Conservation (phyloP, 2,329 filamentous ascomycete genomes). For the Venturia pyrina region DNA sequence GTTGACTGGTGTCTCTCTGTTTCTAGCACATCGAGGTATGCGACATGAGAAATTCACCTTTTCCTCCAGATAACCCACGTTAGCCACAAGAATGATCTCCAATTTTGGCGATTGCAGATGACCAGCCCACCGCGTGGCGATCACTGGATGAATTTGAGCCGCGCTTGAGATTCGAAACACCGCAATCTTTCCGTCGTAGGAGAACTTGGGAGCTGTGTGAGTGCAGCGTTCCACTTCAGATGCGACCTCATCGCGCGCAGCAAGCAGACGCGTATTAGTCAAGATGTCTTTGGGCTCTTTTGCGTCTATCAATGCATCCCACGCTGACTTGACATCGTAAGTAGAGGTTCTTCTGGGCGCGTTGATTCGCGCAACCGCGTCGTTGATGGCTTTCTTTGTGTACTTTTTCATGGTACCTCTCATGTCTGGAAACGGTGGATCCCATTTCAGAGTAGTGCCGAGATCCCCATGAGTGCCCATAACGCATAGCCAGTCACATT, state of each 20-base stretch:
- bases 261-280: constrained; percentile 37
- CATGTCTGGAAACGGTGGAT: constrained; percentile 58
- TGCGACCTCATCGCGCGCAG: constrained; percentile 49
- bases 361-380: constrained; percentile 54
- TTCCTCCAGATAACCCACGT: constrained; percentile 53
- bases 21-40: constrained; percentile 46
- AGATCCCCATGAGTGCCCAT: constrained; percentile 59
- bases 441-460: constrained; percentile 55
- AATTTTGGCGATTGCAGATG: constrained; percentile 48
- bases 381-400: constrained; percentile 52
- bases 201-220: constrained; percentile 54
- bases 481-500: constrained; percentile 52
- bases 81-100: constrained; percentile 56
- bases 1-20: constrained; percentile 46
- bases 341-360: constrained; percentile 52
- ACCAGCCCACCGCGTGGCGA: constrained; percentile 57
- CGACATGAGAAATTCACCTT: constrained; percentile 60
- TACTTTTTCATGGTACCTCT: constrained; percentile 47
- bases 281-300: constrained; percentile 42
- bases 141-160: constrained; percentile 56
- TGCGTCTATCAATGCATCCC: constrained; percentile 46
- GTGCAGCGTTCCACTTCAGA: constrained; percentile 52
- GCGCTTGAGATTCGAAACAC: constrained; percentile 51
- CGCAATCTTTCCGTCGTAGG: constrained; percentile 50
- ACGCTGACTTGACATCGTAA: constrained; percentile 51